Evolutionary conservation across 139 green algal genomes (phyloP), one percentile per base, ranked within the genome.

Genomic region (Dunaliella sp.): DNA sequence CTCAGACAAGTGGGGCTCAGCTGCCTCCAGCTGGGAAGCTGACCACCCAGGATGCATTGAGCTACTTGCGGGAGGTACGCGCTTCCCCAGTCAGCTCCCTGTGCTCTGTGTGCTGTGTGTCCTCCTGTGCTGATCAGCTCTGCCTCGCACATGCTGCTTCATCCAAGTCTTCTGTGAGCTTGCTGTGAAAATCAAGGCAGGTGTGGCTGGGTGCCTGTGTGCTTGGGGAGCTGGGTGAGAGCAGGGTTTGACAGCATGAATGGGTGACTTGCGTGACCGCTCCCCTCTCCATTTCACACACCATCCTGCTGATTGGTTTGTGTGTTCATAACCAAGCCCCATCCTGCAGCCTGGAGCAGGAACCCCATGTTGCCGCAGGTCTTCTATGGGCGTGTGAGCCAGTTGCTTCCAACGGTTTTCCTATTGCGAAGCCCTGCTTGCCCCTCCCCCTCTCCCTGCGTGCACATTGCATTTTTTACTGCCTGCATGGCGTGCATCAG

Each of bases 1-100:
- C 73, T 78, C 73, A 36, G 73, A 12, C 22, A 33, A 22, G 3
- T 2, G 73, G 22, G 73, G 7, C 7, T 33, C 73, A 78, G 28
- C 73, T 16, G 73, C 30, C 73, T 33, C 12, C 26, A 36, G 73
- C 2, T 22, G 38, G 77, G 3, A 87, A 91, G 83, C 90, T 95
- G 35, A 97, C 94, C 33, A 95, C 94, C 24, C 92, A 95, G 57
- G 94, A 97, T 85, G 95, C 95, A 0, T 80, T 97, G 31, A 89
- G 88, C 32, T 97, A 97, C 87, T 86, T 98, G 36, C 88, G 94
- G 38, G 88, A 88, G 88, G 87, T 90, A 73, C 7, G 81, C 2
- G 38, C 31, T 25, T 38, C 28, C 76, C 33, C 3, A 3, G 76
- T 38, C 28, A 26, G 12, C n/a, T 30, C 34, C 37, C 3, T 36